Conservation (phyloP, 768 basidiomycete species). For the Leccinum imitatum region DNA sequence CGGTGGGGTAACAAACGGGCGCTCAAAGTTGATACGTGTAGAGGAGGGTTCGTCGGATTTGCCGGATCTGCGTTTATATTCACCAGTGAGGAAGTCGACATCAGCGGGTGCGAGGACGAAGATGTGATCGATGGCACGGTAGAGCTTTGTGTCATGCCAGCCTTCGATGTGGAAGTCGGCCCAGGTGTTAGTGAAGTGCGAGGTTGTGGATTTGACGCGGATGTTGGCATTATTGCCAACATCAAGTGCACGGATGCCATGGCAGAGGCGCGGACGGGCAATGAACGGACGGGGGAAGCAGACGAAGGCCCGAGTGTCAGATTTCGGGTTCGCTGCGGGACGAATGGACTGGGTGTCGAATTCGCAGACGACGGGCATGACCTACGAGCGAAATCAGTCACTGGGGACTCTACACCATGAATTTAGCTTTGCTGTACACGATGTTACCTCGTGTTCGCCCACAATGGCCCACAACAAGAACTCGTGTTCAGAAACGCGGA, state of each 20-base stretch:
- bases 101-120: conserved; percentile 11
- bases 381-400: neutral
- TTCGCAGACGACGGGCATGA: neutral
- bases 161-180: conserved; percentile 9
- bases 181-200: conserved; percentile 2
- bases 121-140: neutral
- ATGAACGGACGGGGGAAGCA: conserved; percentile 15
- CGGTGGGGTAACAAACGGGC: conserved; percentile 15
- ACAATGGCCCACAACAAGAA: too few species aligned
- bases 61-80: neutral
- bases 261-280: conserved; percentile 18
- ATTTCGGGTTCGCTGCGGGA: neutral
- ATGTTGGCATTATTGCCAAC: conserved; percentile 9
- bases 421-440: too few species aligned
- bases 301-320: conserved; percentile 9
- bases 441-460: too few species aligned
- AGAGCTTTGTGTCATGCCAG: conserved; percentile 4
- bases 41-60: neutral
- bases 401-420: too few species aligned
- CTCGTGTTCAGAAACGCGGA: too few species aligned
- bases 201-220: conserved; percentile 9
- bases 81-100: conserved; percentile 17
- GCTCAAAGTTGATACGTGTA: conserved; percentile 12
- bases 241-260: conserved; percentile 15
- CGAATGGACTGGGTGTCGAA: conserved; percentile 6